Percentiles rank a stretch among this genome's conserved stretches.
Conservation (phyloP, 345 rosid species). For the Eucalyptus erythrocorys region DNA sequence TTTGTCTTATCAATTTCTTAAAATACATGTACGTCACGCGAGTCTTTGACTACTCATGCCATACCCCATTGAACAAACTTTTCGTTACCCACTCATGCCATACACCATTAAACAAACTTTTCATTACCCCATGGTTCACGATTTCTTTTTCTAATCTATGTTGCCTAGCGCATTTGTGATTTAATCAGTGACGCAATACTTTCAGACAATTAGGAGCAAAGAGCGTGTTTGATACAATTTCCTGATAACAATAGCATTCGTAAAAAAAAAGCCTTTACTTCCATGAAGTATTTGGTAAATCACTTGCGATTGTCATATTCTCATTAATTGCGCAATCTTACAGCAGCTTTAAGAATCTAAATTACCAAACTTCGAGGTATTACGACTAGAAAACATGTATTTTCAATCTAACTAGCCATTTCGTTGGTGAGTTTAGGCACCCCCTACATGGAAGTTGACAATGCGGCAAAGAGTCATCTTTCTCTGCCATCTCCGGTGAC, state of each 20-base stretch:
- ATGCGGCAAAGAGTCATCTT: neutral
- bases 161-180: neutral
- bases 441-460: neutral
- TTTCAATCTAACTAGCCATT: neutral
- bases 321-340: neutral
- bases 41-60: neutral
- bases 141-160: neutral
- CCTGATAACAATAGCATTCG: neutral
- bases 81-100: neutral
- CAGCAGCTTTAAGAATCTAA: neutral
- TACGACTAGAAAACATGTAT: neutral
- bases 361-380: neutral
- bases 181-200: neutral
- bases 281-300: neutral
- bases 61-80: neutral
- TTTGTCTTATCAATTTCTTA: neutral
- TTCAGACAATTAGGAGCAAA: neutral
- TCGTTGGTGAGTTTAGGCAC: neutral
- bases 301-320: neutral
- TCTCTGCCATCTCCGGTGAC: neutral
- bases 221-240: neutral
- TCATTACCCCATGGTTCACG: neutral
- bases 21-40: fast-evolving
- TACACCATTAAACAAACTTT: neutral
- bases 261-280: neutral